Evolutionary conservation across 352 stramenopile species (phyloP).

Genomic region (Pythium guiyangense): DNA sequence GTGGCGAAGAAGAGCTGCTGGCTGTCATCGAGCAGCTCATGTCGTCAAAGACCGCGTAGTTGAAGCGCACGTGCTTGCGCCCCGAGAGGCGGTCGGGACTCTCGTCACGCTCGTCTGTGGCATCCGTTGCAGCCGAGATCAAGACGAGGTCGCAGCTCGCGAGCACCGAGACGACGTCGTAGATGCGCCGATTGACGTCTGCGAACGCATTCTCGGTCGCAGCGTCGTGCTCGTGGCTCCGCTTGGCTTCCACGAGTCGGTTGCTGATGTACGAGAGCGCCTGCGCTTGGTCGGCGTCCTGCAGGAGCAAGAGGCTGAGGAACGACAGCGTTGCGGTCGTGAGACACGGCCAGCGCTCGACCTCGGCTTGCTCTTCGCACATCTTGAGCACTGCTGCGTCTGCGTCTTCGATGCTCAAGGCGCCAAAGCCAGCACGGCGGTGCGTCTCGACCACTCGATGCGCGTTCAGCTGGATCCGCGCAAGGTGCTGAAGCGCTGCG

Average conservation of each 20-base stretch:
- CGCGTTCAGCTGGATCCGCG: conserved; percentile 23
- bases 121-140: conserved; percentile 13
- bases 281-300: conserved; percentile 20
- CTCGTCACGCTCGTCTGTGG: conserved; percentile 14
- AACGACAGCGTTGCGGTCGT: conserved; percentile 50
- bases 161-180: conserved; percentile 66
- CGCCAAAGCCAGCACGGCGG: neutral
- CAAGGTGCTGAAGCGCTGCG: conserved; percentile 35
- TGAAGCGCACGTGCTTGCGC: conserved; percentile 55
- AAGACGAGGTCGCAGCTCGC: conserved; percentile 45
- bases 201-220: conserved; percentile 17
- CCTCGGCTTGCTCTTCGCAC: conserved; percentile 38
- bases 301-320: conserved; percentile 48
- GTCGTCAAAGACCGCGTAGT: conserved; percentile 44
- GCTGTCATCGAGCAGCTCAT: conserved; percentile 21
- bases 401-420: conserved; percentile 23
- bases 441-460: conserved; percentile 17
- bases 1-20: no score
- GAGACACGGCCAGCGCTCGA: conserved; percentile 52
- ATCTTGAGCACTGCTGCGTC: conserved; percentile 37
- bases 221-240: conserved; percentile 15
- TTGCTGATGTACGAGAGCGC: conserved; percentile 32
- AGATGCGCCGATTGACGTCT: conserved; percentile 57
- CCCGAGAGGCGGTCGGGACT: conserved; percentile 18
- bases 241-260: conserved; percentile 43